phyloP scores from a whole-genome alignment of 805 yeast species.

The Starmera quercuum region DNA sequence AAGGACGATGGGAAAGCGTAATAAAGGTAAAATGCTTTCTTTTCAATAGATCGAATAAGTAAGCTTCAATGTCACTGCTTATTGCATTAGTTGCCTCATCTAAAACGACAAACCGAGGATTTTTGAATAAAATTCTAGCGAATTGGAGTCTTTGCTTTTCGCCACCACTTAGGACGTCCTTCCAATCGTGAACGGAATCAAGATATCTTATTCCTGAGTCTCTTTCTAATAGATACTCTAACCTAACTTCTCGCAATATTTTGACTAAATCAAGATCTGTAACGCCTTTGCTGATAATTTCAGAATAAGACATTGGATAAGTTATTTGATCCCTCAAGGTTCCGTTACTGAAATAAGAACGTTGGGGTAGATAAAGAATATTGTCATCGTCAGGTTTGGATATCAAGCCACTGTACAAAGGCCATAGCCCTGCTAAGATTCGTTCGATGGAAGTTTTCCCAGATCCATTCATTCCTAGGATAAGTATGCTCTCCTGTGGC shows the following conservation, averaged over 20 bases:
- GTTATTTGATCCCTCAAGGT: slow-evolving; percentile 87
- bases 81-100: slow-evolving; percentile 96
- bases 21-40: slow-evolving; percentile 65
- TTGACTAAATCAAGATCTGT: slow-evolving; percentile 63
- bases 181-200: slow-evolving; percentile 60
- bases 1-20: slow-evolving; percentile 78
- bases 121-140: slow-evolving; percentile 76
- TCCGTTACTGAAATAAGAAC: slow-evolving; percentile 76
- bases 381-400: slow-evolving; percentile 71
- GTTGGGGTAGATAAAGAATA: slow-evolving; percentile 75
- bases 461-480: slow-evolving; percentile 81
- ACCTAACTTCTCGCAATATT: slow-evolving; percentile 65
- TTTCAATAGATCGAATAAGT: slow-evolving; percentile 68
- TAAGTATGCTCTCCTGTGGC: slow-evolving; percentile 53
- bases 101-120: slow-evolving; percentile 72
- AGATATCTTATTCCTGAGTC: slow-evolving; percentile 40
- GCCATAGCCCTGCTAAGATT: slow-evolving; percentile 86
- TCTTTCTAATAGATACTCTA: slow-evolving; percentile 73
- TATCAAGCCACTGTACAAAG: slow-evolving; percentile 73
- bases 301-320: slow-evolving; percentile 73
- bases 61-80: slow-evolving; percentile 82
- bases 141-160: slow-evolving; percentile 87
- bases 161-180: slow-evolving; percentile 92
- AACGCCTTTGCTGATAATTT: slow-evolving; percentile 65
- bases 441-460: slow-evolving; percentile 87